Evolutionary conservation across 441 rosid species (phyloP), one percentile per base, ranked within the genome.

Genomic region (Erodium moschatum): DNA sequence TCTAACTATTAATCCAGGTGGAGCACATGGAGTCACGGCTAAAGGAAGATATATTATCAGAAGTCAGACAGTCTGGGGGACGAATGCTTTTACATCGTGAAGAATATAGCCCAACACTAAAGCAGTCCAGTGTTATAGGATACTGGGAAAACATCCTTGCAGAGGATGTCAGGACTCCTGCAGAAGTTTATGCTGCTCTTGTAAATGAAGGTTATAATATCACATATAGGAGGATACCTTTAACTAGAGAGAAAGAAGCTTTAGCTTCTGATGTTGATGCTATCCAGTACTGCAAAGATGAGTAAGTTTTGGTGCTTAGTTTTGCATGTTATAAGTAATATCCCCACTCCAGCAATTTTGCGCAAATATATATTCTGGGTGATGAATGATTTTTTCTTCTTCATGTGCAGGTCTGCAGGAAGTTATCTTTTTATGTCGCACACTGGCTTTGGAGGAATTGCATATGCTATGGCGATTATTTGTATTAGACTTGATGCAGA

Each of bases 61-160:
- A 90, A 78, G 83, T 90, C 69, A 75, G 79, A 73, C 83, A 81
- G 58, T 85, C 97, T 73, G 86, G 93, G 62, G 96, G 97, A 35
- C 78, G 94, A 79, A 86, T 95, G 84, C 92, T 95, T 81, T 80
- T 95, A 78, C 99, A 95, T 74, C 92, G 97, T 58, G 99, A 95
- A 87, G 97, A 95, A 78, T 86, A 85, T 73, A 85, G 81, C 40
- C 83, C 95, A 12, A 82, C 82, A 64, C 79, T 88, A 77, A 84
- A 95, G 77, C 83, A 85, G 74, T 87, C 96, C 58, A 86, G 85
- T 79, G 92, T 95, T 69, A 79, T 85, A 70, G 99, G 99, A 72
- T 95, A 89, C 78, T 90, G 97, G 99, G 97, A 89, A 80, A 95
- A 87, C 82, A 89, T 95, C 58, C 84, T 83, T 72, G 81, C 85